These are phyloP conservation scores for Zygotorulaspora mrakii DNA, from an alignment of 1,139 yeast genomes.

Conservation along the genomic window DNA sequence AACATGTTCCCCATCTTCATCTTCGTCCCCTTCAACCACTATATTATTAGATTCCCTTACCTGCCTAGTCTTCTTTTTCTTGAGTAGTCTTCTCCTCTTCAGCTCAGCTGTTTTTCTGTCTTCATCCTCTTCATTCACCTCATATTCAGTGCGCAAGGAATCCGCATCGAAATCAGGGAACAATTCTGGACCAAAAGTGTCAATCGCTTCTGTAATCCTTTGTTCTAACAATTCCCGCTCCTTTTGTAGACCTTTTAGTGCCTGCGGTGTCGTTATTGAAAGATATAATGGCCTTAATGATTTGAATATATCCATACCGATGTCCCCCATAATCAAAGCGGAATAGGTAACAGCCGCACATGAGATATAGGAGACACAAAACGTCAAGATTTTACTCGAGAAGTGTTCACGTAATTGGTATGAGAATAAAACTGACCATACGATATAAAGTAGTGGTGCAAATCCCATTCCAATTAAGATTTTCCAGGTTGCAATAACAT, in stretches of 20 bases:
- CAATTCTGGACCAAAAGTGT: slow-evolving; percentile 59
- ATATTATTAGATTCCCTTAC: slow-evolving; percentile 2
- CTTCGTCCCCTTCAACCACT: slow-evolving; percentile 4
- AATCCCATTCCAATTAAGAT: slow-evolving; percentile 82
- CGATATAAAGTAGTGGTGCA: slow-evolving; percentile 78
- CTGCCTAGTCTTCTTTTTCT: slow-evolving; percentile 19
- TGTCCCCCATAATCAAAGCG: slow-evolving; percentile 69
- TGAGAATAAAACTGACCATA: slow-evolving; percentile 71
- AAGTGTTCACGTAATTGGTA: slow-evolving; percentile 31
- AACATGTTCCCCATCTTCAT: too few relatives aligned
- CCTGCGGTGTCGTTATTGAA: slow-evolving; percentile 49
- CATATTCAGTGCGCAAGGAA: slow-evolving; percentile 20
- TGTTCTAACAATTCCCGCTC: slow-evolving; percentile 48
- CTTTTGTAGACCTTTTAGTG: slow-evolving; percentile 46
- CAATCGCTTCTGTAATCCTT: slow-evolving; percentile 55
- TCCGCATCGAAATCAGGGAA: slow-evolving; percentile 52
- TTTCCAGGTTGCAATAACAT: slow-evolving; percentile 96
- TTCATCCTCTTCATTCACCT: slow-evolving; percentile 23
- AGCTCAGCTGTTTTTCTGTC: slow-evolving; percentile 31
- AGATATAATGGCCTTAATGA: slow-evolving; percentile 61
- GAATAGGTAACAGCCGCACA: slow-evolving; percentile 59
- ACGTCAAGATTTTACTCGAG: slow-evolving; percentile 30
- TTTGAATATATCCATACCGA: slow-evolving; percentile 68
- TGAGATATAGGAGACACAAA: slow-evolving; percentile 35
- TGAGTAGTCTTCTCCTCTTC: slow-evolving; percentile 33